These are phyloP conservation scores for Holtermannia corniformis DNA, from an alignment of 768 basidiomycete species.

Conservation along the genomic window DNA sequence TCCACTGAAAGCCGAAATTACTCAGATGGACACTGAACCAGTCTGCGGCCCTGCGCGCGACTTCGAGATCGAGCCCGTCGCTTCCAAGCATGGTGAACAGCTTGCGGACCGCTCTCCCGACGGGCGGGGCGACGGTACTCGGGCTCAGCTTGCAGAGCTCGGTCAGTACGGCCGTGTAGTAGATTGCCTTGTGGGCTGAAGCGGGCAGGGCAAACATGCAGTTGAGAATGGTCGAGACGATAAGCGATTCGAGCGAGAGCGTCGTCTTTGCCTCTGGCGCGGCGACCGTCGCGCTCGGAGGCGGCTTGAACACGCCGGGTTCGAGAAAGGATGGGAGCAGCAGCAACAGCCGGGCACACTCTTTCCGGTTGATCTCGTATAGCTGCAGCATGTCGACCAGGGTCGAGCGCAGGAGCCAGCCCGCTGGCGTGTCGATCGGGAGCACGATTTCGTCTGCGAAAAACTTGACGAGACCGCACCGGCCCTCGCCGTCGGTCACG, in stretches of 20 bases:
- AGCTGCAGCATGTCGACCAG: conserved; percentile 72
- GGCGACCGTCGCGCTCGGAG: conserved; percentile 51
- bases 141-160: conserved; percentile 94
- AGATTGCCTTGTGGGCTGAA: conserved; percentile 65
- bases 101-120: conserved; percentile 88
- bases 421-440: conserved; percentile 59
- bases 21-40: conserved; percentile 97
- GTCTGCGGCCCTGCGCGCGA: conserved; percentile 70
- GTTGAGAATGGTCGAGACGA: conserved; percentile 75
- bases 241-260: conserved; percentile 79
- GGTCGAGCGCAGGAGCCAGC: conserved; percentile 67
- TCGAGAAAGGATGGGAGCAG: conserved; percentile 77
- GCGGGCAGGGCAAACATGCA: conserved; percentile 67
- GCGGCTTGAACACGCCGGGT: conserved; percentile 74
- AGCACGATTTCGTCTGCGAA: conserved; percentile 54
- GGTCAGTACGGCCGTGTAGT: conserved; percentile 78
- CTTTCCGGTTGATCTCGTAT: conserved; percentile 93
- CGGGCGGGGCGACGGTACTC: conserved; percentile 82
- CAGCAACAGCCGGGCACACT: conserved; percentile 75
- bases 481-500: conserved; percentile 33
- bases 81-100: conserved; percentile 62
- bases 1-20: conserved; percentile 96
- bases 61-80: conserved; percentile 77
- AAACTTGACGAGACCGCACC: conserved; percentile 20
- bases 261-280: conserved; percentile 52